Evolutionary conservation across 441 rosid genomes (phyloP).

Genomic region (Populus trichocarpa): DNA sequence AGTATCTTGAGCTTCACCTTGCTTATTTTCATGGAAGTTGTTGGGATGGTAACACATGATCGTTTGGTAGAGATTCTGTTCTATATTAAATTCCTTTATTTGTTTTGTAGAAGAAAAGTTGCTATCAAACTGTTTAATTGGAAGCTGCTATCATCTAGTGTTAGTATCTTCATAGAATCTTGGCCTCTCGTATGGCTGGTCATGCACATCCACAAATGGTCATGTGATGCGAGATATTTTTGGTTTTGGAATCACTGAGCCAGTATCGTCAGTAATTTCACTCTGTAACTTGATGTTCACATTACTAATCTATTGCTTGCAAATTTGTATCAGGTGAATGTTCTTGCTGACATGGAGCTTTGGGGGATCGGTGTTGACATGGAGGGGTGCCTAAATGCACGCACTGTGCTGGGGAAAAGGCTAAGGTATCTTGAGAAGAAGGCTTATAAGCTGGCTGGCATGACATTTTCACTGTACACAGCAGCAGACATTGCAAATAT

Average conservation of each 20-base stretch:
- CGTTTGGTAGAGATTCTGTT: not conserved
- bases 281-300: not conserved
- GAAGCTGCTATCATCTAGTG: not conserved
- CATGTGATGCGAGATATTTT: not conserved
- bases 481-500: constrained; percentile 96
- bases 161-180: not conserved
- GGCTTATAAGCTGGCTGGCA: constrained; percentile 85
- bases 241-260: constrained; percentile 10
- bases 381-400: constrained; percentile 86
- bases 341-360: constrained; percentile 96
- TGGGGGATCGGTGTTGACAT: constrained; percentile 96
- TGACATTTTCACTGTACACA: constrained; percentile 71
- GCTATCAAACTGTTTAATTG: not conserved
- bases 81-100: not conserved
- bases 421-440: constrained; percentile 79
- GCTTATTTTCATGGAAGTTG: not conserved
- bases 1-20: not conserved
- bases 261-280: not conserved
- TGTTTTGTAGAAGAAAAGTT: not conserved
- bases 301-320: constrained; percentile 17
- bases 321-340: constrained; percentile 60
- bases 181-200: not conserved
- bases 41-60: not conserved
- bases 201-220: not conserved
- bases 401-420: constrained; percentile 66